These are phyloP conservation scores for Kentomonas sorsogonicus DNA, from an alignment of 208 protist genomes.

Conservation along the genomic window DNA sequence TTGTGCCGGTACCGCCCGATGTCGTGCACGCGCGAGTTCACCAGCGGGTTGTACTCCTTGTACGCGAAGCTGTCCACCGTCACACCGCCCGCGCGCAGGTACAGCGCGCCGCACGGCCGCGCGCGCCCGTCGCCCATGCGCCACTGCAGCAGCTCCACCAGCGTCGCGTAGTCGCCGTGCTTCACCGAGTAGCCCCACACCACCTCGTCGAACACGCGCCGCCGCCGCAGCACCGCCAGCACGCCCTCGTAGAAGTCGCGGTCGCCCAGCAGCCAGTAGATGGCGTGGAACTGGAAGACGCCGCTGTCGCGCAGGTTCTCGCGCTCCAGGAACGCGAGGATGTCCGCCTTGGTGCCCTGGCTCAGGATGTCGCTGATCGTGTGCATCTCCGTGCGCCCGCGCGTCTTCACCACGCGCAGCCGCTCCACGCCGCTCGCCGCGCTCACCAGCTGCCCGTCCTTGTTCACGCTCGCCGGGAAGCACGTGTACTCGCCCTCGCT, in stretches of 20 bases:
- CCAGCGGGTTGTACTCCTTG: constrained; percentile 19
- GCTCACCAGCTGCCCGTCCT: constrained; percentile 8
- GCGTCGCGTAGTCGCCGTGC: constrained; percentile 10
- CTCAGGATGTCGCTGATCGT: constrained; percentile 13
- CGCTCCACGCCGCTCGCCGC: neutral
- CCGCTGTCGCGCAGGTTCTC: constrained; percentile 11
- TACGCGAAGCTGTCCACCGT: constrained; percentile 10
- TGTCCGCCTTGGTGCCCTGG: constrained; percentile 7
- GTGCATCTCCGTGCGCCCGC: constrained; percentile 5
- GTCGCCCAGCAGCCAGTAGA: constrained; percentile 16
- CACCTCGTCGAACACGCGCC: neutral
- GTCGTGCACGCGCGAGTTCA: constrained; percentile 14
- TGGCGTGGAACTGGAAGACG: constrained; percentile 3
- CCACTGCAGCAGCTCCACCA: constrained; percentile 6
- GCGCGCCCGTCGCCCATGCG: neutral
- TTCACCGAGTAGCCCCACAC: constrained; percentile 17
- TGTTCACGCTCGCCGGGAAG: constrained; percentile 16
- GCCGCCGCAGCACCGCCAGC: constrained; percentile 7
- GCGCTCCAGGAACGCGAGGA: constrained; percentile 12
- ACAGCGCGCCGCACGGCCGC: constrained; percentile 3
- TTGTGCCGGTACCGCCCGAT: constrained; percentile 15
- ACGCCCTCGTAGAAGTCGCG: constrained; percentile 8
- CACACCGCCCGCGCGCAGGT: constrained; percentile 1
- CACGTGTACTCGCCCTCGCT: constrained; percentile 9
- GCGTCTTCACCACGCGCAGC: constrained; percentile 6